phyloP scores from a whole-genome alignment of 2,329 filamentous ascomycete species.

The Diaporthe sp. region DNA sequence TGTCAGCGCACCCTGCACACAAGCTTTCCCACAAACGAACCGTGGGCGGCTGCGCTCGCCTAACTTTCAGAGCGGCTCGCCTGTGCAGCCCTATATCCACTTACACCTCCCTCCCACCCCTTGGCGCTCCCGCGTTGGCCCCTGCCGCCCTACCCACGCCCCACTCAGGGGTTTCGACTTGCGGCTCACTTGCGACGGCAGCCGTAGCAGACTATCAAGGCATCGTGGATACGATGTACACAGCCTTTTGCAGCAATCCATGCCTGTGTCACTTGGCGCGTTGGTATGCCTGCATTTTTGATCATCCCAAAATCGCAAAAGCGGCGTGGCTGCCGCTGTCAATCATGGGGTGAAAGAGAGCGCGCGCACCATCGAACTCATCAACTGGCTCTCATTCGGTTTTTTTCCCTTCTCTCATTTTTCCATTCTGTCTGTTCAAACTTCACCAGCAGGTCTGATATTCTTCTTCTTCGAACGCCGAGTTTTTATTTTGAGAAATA shows the following conservation, averaged over 20 bases:
- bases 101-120: neutral
- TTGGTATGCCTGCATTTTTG: neutral
- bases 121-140: neutral
- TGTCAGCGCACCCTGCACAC: neutral
- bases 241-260: slow-evolving; percentile 17
- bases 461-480: neutral
- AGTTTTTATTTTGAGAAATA: neutral
- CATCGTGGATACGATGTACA: slow-evolving; percentile 13
- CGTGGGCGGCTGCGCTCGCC: slow-evolving; percentile 19
- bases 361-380: neutral
- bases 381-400: neutral
- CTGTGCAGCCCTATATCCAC: slow-evolving; percentile 22
- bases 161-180: slow-evolving; percentile 37
- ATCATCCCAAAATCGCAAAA: slow-evolving; percentile 23
- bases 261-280: slow-evolving; percentile 8
- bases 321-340: slow-evolving; percentile 18
- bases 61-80: neutral
- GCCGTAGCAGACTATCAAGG: slow-evolving; percentile 33
- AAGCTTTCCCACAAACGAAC: slow-evolving; percentile 16
- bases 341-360: neutral
- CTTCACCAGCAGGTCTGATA: slow-evolving; percentile 37
- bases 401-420: neutral
- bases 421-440: slow-evolving; percentile 15
- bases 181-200: slow-evolving; percentile 36
- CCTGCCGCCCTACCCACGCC: slow-evolving; percentile 8